Conservation (phyloP, 495 filamentous ascomycete species). For the Bombardia bombarda region DNA sequence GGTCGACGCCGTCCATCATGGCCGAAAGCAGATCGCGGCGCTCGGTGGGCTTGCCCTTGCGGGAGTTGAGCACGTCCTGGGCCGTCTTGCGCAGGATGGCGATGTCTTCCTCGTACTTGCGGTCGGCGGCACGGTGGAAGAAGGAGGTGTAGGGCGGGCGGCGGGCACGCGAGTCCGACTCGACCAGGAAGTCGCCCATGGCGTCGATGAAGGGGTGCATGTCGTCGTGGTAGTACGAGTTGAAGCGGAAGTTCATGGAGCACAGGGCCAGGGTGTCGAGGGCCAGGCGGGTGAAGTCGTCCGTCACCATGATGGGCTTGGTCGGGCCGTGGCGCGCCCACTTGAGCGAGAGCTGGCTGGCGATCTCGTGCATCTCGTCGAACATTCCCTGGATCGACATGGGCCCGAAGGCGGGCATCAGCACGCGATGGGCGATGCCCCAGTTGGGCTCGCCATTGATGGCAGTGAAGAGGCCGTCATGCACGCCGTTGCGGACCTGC, state of each 20-base stretch:
- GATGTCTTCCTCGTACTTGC: constrained; percentile 53
- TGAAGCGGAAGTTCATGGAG: constrained; percentile 68
- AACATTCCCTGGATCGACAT: constrained; percentile 64
- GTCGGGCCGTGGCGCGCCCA: constrained; percentile 60
- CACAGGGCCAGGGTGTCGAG: constrained; percentile 68
- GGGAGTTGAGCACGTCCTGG: constrained; percentile 50
- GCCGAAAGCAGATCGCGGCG: constrained; percentile 65
- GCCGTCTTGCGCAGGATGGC: constrained; percentile 45
- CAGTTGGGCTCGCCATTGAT: constrained; percentile 54
- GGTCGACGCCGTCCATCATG: constrained; percentile 60
- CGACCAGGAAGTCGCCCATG: constrained; percentile 52
- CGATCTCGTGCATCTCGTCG: constrained; percentile 67
- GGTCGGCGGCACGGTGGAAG: constrained; percentile 44
- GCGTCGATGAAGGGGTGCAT: constrained; percentile 60
- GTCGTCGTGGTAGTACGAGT: constrained; percentile 61
- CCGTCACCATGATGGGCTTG: constrained; percentile 48
- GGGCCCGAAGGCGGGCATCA: constrained; percentile 66
- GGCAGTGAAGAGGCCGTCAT: constrained; percentile 67
- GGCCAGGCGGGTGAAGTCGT: constrained; percentile 70
- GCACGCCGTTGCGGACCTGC: constrained; percentile 50
- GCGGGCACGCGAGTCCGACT: constrained; percentile 42
- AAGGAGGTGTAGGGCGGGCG: constrained; percentile 43
- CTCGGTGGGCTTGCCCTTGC: constrained; percentile 45
- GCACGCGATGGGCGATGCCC: constrained; percentile 60
- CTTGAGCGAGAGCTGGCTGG: constrained; percentile 62